phyloP scores from a whole-genome alignment of 805 yeast genomes.

The Yarrowia sp. region DNA sequence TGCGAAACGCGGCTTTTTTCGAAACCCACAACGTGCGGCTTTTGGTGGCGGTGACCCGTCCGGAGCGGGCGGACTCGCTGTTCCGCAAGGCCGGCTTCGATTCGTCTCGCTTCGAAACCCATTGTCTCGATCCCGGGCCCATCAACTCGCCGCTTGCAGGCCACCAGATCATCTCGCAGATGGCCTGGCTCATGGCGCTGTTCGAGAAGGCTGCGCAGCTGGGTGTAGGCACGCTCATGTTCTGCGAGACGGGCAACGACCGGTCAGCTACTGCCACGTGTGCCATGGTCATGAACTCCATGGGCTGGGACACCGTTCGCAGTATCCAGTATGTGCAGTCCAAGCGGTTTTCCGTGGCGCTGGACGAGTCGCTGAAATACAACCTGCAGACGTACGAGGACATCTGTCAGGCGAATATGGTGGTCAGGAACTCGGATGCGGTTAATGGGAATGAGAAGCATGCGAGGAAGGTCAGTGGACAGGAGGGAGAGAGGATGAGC shows the following conservation, averaged over 20 bases:
- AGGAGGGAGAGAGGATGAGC: background rate
- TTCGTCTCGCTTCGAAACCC: slow-evolving; percentile 7
- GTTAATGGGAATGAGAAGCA: slow-evolving; percentile 9
- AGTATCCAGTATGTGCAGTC: slow-evolving; percentile 49
- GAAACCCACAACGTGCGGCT: slow-evolving; percentile 51
- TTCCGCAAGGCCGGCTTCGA: slow-evolving; percentile 18
- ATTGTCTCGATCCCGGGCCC: slow-evolving; percentile 23
- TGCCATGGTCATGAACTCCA: slow-evolving; percentile 47
- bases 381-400: slow-evolving; percentile 44
- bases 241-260: slow-evolving; percentile 51
- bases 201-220: slow-evolving; percentile 8
- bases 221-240: slow-evolving; percentile 42
- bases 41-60: slow-evolving; percentile 41
- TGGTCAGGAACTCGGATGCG: slow-evolving; percentile 16
- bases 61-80: slow-evolving; percentile 30
- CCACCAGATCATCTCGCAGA: slow-evolving; percentile 38
- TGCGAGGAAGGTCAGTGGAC: slow-evolving; percentile 14
- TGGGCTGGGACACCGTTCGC: slow-evolving; percentile 41
- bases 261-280: slow-evolving; percentile 47
- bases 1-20: slow-evolving; percentile 53
- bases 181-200: slow-evolving; percentile 8
- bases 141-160: slow-evolving; percentile 34
- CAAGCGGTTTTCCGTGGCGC: slow-evolving; percentile 46
- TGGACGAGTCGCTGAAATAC: slow-evolving; percentile 45
- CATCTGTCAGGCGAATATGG: slow-evolving; percentile 38